phyloP scores from a whole-genome alignment of 371 early-diverging fungal genomes.

The Funneliformis caledonium region DNA sequence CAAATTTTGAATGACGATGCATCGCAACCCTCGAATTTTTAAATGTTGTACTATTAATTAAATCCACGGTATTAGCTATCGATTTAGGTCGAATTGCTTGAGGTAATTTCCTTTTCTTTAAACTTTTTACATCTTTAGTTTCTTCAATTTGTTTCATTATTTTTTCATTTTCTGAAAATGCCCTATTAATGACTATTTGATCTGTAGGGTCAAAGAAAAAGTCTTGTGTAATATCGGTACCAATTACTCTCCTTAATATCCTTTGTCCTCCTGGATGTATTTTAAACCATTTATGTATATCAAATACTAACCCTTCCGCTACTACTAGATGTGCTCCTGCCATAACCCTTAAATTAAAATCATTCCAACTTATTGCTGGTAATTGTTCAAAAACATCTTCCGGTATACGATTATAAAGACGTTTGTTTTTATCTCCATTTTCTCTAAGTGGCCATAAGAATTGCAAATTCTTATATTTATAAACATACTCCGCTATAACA shows the following conservation, averaged over 20 bases:
- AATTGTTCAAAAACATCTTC: neutral
- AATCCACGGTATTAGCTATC: neutral
- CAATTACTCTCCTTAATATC: conserved; percentile 42
- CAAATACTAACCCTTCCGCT: conserved; percentile 40
- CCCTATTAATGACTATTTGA: conserved; percentile 9
- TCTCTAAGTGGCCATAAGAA: neutral
- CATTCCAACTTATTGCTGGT: conserved; percentile 5
- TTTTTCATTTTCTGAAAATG: conserved; percentile 8
- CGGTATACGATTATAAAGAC: neutral
- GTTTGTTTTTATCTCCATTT: neutral
- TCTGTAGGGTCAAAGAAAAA: conserved; percentile 20
- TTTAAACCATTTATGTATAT: conserved; percentile 39
- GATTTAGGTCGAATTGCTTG: neutral
- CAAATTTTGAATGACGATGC: conserved; percentile 19
- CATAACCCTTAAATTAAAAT: conserved; percentile 33
- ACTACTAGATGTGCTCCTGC: conserved; percentile 42
- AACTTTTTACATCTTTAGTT: neutral
- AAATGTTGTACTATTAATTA: conserved; percentile 2
- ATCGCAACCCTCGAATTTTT: neutral
- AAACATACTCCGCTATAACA: neutral
- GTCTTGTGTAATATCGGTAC: conserved; percentile 40
- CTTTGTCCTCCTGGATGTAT: conserved; percentile 40
- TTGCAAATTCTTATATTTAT: conserved; percentile 18
- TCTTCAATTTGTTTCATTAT: neutral
- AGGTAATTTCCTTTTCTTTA: neutral